These are phyloP conservation scores for Microdochium trichocladiopsis DNA, from an alignment of 2,329 filamentous ascomycete genomes.

Conservation along the genomic window DNA sequence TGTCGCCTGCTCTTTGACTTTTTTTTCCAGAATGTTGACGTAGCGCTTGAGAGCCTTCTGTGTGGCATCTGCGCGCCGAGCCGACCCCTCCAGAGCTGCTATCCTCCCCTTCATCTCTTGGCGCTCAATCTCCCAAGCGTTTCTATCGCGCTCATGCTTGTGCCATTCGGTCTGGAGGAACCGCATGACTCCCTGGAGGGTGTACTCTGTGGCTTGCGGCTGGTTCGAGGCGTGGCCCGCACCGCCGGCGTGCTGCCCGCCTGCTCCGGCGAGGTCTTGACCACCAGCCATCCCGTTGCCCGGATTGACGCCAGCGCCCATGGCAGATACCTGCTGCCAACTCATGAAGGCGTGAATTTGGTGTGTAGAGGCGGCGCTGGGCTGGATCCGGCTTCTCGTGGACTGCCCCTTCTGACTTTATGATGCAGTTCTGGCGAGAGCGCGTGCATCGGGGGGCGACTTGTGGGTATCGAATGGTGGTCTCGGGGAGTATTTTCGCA, in stretches of 20 bases:
- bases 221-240: constrained; percentile 39
- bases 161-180: constrained; percentile 99
- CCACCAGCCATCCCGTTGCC: constrained; percentile 33
- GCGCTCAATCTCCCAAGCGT: constrained; percentile 97
- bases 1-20: constrained; percentile 73
- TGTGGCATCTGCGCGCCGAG: constrained; percentile 76
- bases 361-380: not conserved
- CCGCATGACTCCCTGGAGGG: constrained; percentile 82
- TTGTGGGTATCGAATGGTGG: no score
- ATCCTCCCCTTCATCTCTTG: constrained; percentile 99
- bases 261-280: constrained; percentile 26
- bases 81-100: constrained; percentile 85
- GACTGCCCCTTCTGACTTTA: not conserved
- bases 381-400: not conserved
- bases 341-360: not conserved
- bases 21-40: constrained; percentile 80
- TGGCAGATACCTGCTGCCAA: constrained; percentile 1
- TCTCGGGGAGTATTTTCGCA: no score
- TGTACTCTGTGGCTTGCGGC: constrained; percentile 55
- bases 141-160: constrained; percentile 92
- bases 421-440: not conserved
- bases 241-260: constrained; percentile 27
- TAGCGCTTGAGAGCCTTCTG: constrained; percentile 89
- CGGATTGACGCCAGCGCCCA: not conserved
- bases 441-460: not conserved